Evolutionary conservation across 768 basidiomycete species (phyloP), one percentile per base, ranked within the genome.

Genomic region (Paxillus ammoniavirescens): DNA sequence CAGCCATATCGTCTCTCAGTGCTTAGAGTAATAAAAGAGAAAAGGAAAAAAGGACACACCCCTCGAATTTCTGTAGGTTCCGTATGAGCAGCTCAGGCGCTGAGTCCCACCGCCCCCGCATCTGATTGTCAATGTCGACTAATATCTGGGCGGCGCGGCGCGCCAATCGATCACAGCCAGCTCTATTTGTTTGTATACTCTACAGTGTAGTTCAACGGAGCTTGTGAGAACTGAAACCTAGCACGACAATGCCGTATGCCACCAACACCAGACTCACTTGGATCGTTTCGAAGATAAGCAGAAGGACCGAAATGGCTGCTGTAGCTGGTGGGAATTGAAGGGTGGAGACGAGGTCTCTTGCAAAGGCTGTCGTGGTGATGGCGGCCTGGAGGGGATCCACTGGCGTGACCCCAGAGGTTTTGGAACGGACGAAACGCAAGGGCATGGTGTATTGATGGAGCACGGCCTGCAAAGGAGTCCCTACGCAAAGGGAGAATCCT

Each of bases 281-380:
- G 18, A 78, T 63, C 0, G 76, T 78, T 56, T 79, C 65, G 47
- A 80, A 65, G 14, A 81, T 76, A 10, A 75, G 65, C 18, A 79
- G 64, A 14, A 80, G 58, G 4, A 78, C 55, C 0, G 70, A 69
- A 5, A 76, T 66, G 0, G 75, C 72, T 0, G 75, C 77, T 4
- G 66, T 63, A 0, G 73, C 77, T 1, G 79, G 77, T 14, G 77
- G 74, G 53, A 80, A 79, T 46, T 71, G 67, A 15, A 69, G 55
- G 14, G 70, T 62, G 17, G 68, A 62, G 8, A 74, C 59, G 5
- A 76, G 57, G 44, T 73, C 67, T 43, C 58, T 65, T 43, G 66
- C 56, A 4, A 71, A 50, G 5, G 67, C 52, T 9, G 71, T 67
- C 0, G 71, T 66, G 10, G 67, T 53, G 21, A 72, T 55, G 2